Percentiles rank a stretch among this genome's conserved stretches.
These are phyloP conservation scores for Casaregolazyma suthepensis DNA, from an alignment of 1,139 yeast species.

Conservation along the genomic window DNA sequence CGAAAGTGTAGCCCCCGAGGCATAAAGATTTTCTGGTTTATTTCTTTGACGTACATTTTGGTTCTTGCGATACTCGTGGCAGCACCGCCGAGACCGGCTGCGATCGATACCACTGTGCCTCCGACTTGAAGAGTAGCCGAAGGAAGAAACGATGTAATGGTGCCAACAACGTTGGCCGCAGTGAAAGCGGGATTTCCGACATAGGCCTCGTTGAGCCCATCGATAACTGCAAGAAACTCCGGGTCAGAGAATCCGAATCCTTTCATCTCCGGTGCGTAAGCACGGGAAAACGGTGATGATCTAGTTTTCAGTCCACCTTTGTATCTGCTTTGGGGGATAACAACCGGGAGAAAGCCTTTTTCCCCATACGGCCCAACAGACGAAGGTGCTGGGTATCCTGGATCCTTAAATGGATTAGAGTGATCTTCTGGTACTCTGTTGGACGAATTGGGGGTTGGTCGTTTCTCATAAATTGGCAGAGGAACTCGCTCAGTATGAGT, in stretches of 20 bases:
- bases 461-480: background rate
- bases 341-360: background rate
- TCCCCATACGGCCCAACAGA: background rate
- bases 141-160: background rate
- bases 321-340: background rate
- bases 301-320: background rate
- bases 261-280: background rate
- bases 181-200: background rate
- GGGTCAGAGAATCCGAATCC: background rate
- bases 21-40: background rate
- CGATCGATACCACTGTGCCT: background rate
- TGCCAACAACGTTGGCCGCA: background rate
- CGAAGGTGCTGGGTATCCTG: background rate
- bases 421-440: background rate
- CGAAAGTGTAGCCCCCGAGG: background rate
- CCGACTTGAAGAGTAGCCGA: background rate
- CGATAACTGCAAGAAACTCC: background rate
- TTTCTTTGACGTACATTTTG: background rate
- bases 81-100: background rate
- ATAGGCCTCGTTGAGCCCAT: background rate
- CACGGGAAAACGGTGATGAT: background rate
- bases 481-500: background rate
- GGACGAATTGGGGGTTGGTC: background rate
- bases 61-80: background rate
- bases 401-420: background rate